A percentile compares a stretch with the other conserved stretches of the same genome.
These are phyloP conservation scores for Ustilago esculenta DNA, from an alignment of 1,284 basidiomycete species.

Conservation along the genomic window DNA sequence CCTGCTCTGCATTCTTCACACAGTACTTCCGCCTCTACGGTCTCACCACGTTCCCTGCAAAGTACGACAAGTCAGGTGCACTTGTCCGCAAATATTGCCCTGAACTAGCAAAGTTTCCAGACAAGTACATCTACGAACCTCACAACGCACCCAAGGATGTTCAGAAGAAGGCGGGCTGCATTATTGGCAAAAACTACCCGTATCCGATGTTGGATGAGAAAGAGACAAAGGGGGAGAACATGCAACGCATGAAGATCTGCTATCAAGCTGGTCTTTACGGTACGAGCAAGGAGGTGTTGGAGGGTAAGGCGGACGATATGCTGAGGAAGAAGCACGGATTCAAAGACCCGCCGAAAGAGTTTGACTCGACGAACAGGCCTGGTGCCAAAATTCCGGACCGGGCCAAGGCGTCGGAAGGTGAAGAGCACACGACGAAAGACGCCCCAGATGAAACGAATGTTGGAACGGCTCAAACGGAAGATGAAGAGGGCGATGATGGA, in stretches of 20 bases:
- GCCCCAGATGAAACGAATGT: slow-evolving; percentile 5
- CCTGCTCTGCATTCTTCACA: slow-evolving; percentile 70
- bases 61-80: slow-evolving; percentile 69
- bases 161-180: slow-evolving; percentile 56
- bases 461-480: slow-evolving; percentile 11
- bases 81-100: slow-evolving; percentile 70
- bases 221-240: slow-evolving; percentile 50
- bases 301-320: slow-evolving; percentile 54
- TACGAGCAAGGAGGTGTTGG: slow-evolving; percentile 50
- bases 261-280: slow-evolving; percentile 49
- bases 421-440: slow-evolving; percentile 21
- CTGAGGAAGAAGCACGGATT: slow-evolving; percentile 54
- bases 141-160: slow-evolving; percentile 54
- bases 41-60: slow-evolving; percentile 69
- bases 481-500: slow-evolving; percentile 26
- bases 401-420: slow-evolving; percentile 47
- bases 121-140: slow-evolving; percentile 62
- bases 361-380: slow-evolving; percentile 32
- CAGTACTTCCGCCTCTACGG: slow-evolving; percentile 68
- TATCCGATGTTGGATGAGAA: slow-evolving; percentile 61
- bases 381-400: slow-evolving; percentile 50
- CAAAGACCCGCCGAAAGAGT: slow-evolving; percentile 29
- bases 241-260: slow-evolving; percentile 50
- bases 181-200: slow-evolving; percentile 60
- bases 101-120: slow-evolving; percentile 53